A percentile compares a stretch with the other conserved stretches of the same genome.
Evolutionary conservation across 2,329 filamentous ascomycete species (phyloP).

Genomic region (Paramyrothecium sp.): DNA sequence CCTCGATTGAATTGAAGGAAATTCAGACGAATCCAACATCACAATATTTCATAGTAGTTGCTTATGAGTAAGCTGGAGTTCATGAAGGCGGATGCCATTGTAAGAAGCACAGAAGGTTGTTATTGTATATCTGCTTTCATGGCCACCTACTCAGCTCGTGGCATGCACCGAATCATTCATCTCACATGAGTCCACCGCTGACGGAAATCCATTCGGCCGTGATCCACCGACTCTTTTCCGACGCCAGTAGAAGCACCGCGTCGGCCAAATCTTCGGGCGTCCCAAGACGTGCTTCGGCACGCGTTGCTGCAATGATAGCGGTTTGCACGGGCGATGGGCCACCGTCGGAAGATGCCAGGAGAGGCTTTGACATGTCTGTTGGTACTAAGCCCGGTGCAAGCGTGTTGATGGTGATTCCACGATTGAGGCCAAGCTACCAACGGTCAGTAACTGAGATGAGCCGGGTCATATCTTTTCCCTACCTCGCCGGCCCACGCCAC

Average conservation of each 20-base stretch:
- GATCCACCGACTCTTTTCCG: constrained; percentile 39
- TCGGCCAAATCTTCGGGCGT: constrained; percentile 23
- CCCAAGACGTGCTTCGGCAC: constrained; percentile 28
- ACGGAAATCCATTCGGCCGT: constrained; percentile 37
- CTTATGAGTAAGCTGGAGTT: no score
- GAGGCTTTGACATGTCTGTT: constrained; percentile 24
- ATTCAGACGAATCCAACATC: no score
- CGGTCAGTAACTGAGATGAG: neutral
- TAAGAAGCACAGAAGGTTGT: neutral
- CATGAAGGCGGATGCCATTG: no score
- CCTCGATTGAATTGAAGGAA: no score
- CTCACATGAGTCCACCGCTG: constrained; percentile 34
- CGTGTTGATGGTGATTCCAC: constrained; percentile 39
- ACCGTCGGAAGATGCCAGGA: constrained; percentile 5
- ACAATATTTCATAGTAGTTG: no score
- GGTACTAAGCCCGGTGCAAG: constrained; percentile 32
- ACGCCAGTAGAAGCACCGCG: constrained; percentile 33
- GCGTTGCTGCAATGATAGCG: constrained; percentile 19
- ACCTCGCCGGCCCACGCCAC: constrained; percentile 25
- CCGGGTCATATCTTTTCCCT: neutral
- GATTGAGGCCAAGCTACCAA: constrained; percentile 22
- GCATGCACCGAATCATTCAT: no score
- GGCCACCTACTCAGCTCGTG: constrained; percentile 8
- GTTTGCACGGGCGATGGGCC: constrained; percentile 10
- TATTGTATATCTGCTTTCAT: neutral